Evolutionary conservation across 306 rosid genomes (phyloP).

Genomic region (Casuarina cunninghamiana): DNA sequence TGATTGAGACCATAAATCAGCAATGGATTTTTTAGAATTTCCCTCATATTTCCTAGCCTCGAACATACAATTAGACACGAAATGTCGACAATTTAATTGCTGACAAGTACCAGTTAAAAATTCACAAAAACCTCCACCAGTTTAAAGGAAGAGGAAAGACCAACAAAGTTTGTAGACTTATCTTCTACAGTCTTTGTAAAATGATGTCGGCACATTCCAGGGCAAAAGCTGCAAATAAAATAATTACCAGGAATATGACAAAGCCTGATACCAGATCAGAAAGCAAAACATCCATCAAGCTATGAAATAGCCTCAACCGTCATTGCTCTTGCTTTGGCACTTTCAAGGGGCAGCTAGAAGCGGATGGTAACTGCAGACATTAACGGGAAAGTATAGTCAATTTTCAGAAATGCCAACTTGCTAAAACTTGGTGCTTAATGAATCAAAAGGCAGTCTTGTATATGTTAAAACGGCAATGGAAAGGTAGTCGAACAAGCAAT

Average conservation of each 20-base stretch:
- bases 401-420: background rate
- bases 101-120: background rate
- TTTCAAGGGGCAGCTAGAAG: background rate
- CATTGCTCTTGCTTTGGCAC: conserved; percentile 19
- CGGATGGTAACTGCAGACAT: conserved; percentile 4
- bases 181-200: background rate
- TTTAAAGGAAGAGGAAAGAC: background rate
- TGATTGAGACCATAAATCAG: background rate
- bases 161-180: background rate
- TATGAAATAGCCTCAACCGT: conserved; percentile 3
- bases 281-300: background rate
- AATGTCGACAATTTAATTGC: background rate
- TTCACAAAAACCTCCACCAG: background rate
- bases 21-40: background rate
- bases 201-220: background rate
- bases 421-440: background rate
- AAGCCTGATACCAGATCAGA: background rate
- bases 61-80: background rate
- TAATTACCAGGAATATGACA: background rate
- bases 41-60: background rate
- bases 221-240: conserved; percentile 9
- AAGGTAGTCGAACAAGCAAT: background rate
- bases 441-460: background rate
- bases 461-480: background rate
- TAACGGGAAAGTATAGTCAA: background rate